These are phyloP conservation scores for Hemerocallis citrina DNA, from an alignment of 106 monocot species.

Conservation along the genomic window DNA sequence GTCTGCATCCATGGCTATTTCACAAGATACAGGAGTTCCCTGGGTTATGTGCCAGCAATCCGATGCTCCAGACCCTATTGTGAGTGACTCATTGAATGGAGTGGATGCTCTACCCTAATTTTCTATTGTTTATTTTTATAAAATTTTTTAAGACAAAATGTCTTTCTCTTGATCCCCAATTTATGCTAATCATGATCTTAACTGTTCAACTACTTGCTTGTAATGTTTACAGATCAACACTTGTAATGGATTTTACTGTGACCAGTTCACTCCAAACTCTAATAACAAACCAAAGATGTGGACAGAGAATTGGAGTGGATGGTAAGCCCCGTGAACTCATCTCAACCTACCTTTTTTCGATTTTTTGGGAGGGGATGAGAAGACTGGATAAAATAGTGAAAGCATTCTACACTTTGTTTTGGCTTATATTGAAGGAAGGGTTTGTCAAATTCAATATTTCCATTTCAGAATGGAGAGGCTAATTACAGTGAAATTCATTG, in stretches of 20 bases:
- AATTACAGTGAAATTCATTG: too few relatives aligned
- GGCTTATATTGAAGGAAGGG: neutral
- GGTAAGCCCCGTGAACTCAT: slow-evolving; percentile 36
- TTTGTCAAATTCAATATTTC: too few relatives aligned
- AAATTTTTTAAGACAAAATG: neutral
- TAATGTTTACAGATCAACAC: slow-evolving; percentile 68
- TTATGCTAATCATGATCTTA: neutral
- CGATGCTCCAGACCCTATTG: slow-evolving; percentile 82
- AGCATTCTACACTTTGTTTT: neutral
- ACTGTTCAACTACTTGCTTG: too few relatives aligned
- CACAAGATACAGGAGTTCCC: slow-evolving; percentile 72
- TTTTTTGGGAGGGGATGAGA: too few relatives aligned
- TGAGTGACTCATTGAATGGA: slow-evolving; percentile 20
- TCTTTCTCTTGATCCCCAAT: neutral
- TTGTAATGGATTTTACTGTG: slow-evolving; percentile 95
- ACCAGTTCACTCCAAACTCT: slow-evolving; percentile 82
- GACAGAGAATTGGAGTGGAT: slow-evolving; percentile 92
- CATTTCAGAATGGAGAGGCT: too few relatives aligned
- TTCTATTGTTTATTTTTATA: neutral
- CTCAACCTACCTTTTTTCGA: too few relatives aligned
- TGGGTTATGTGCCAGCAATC: slow-evolving; percentile 93
- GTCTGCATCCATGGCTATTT: slow-evolving; percentile 72
- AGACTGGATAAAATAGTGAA: too few relatives aligned
- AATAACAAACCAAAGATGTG: slow-evolving; percentile 79
- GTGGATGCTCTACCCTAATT: neutral